Evolutionary conservation across 1,139 yeast species (phyloP), one percentile per base, ranked within the genome.

Genomic region (Saccharomyces hybrid): DNA sequence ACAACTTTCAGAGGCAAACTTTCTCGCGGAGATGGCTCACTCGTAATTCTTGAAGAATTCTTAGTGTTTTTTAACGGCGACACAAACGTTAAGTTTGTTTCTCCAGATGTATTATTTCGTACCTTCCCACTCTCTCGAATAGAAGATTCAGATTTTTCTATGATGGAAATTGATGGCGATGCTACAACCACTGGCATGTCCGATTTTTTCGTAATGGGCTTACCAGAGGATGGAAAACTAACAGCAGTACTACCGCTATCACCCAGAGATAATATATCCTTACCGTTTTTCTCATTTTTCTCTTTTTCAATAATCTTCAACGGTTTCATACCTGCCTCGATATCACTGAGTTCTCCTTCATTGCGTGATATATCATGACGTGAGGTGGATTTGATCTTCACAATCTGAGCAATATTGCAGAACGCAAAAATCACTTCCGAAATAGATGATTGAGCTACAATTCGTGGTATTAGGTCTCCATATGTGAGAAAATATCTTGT

Each of bases 401-500:
- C 83, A 7, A 75, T 72, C 34, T 80, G 74, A 38, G 86, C 71
- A 55, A 86, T 76, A 60, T 88, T 93, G 64, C 89, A 82, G 8
- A 88, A 79, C 1, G 88, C 77, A 62, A 83, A 84, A 23, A 84
- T 77, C 49, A 89, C 73, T 65, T 88, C 96, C 47, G 87, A 80
- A 7, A 88, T 75, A 0, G 97, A 84, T 31, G 89, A 80, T 70
- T 88, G 88, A 49, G 89, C 76, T 13, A 88, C 78, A 41, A 86
- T 74, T 54, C 78, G 78, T 0, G 97, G 96, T 53, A 88, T 72
- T n/a, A 87, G 29, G n/a, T 27, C 42, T 1, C 34, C 25, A 59
- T 87, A 84, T 6, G 82, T 73, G 0, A 88, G 82, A 69, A 76
- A 88, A 67, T 88, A 89, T 63, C 97, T 78, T 0, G 95, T 81